Conservation (phyloP, 768 basidiomycete species). For the Collybia sp. region DNA sequence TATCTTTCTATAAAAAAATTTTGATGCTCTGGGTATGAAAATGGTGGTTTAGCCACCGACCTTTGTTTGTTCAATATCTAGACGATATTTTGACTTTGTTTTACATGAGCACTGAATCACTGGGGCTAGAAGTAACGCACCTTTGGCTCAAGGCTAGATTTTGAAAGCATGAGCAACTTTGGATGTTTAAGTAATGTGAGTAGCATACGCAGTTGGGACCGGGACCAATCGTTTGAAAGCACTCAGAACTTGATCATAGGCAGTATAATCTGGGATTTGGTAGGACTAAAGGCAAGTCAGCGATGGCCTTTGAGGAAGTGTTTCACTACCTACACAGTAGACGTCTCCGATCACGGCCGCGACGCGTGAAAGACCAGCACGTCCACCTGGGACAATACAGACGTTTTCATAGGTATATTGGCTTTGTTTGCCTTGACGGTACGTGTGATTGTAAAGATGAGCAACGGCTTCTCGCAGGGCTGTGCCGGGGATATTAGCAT, state of each 20-base stretch:
- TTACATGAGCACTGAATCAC: slow-evolving; percentile 2
- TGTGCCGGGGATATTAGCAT: slow-evolving; percentile 21
- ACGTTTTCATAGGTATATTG: slow-evolving; percentile 92
- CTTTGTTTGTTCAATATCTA: slow-evolving; percentile 79
- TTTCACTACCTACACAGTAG: slow-evolving; percentile 55
- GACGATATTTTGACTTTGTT: slow-evolving; percentile 56
- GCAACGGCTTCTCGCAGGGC: slow-evolving; percentile 88
- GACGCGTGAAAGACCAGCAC: slow-evolving; percentile 83
- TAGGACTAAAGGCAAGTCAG: slow-evolving; percentile 51
- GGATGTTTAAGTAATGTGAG: not conserved
- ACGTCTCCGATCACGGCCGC: slow-evolving; percentile 92
- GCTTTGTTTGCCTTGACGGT: slow-evolving; percentile 74
- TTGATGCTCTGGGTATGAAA: slow-evolving; percentile 23
- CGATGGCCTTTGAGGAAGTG: not conserved
- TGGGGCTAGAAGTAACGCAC: slow-evolving; percentile 10
- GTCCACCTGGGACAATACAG: slow-evolving; percentile 92
- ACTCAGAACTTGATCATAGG: slow-evolving; percentile 78
- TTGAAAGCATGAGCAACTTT: slow-evolving; percentile 16
- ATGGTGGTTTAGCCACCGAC: slow-evolving; percentile 30
- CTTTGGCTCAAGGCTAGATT: slow-evolving; percentile 25
- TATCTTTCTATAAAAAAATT: slow-evolving; percentile 71
- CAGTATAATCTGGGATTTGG: slow-evolving; percentile 90
- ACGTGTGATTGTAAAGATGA: slow-evolving; percentile 82
- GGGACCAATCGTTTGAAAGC: slow-evolving; percentile 89
- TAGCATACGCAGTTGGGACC: slow-evolving; percentile 78